Evolutionary conservation across 352 stramenopile species (phyloP), one percentile per base, ranked within the genome.

Genomic region (Pythium sp.): DNA sequence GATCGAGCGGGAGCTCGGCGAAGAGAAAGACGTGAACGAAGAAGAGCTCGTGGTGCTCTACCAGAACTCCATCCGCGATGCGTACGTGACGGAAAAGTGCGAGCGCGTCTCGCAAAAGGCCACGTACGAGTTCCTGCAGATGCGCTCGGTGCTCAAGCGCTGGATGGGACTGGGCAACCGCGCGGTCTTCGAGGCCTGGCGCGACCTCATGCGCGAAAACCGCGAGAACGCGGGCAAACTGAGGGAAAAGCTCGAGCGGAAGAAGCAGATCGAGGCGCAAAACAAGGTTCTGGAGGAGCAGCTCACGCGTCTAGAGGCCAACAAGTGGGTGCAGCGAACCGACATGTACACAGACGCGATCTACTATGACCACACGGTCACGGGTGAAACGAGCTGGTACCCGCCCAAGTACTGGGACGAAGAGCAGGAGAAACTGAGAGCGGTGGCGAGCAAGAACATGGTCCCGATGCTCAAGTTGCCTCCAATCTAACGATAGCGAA

Each of bases 331-430:
- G 4, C 64, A 78, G 51, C 76, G 79, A 12, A 73, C 82, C 1
- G 83, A 92, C 49, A 79, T 84, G 72, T 92, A 92, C 68, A 86
- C 81, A 14, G 84, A 92, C 58, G 78, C 68, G 3, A 71, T 90
- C 9, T 92, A 89, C 71, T 92, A 82, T 43, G 78, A 90, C 58
- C 77, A 92, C 62, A 71, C 71, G 6, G 63, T 68, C 62, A 86
- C 80, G 7, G 77, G 79, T 7, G 80, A 79, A 58, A 86, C 78
- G 20, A 79, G 71, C 58, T 87, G 73, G 72, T 71, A 79, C 20
- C 75, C 84, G n/a, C 81, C 80, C 1, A 55, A 66, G 49, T 87
- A 79, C 66, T 92, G 84, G 81, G 64, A 77, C 18, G 81, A 90
- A 41, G 74, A 87, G 57, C 77, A 86, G 24, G 49, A 73, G 20